Base-by-base conservation (phyloP, 1,284 basidiomycete genomes). In the Cutaneotrichosporon cavernicola region DNA sequence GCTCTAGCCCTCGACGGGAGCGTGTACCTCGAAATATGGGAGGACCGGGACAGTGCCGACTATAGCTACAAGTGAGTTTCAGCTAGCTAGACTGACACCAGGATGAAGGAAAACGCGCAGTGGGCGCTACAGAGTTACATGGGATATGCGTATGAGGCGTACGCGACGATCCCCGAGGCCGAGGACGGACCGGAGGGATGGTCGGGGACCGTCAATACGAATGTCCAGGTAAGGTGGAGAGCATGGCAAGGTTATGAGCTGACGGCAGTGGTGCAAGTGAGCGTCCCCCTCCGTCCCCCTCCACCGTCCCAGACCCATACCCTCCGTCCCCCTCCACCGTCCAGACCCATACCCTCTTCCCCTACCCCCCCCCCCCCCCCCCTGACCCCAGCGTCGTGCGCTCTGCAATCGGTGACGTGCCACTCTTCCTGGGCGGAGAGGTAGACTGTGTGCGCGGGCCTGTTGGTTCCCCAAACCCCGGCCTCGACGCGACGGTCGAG, bases 371-470 rank as follows among this genome's bases (percentile, higher is more conserved):
- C n/a, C 18, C 2, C 2, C 5, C 43, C 4, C 18, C 9, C 14
- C 38, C 40, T 51, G 26, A 64, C 51, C 9, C 5, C 64, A 79
- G 88, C 67, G 88, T 99, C 31, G 90, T 96, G 53, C 90, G 92
- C 76, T 93, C 92, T 3, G 92, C 91, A 65, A 85, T 97, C 5
- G 92, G 89, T 0, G 84, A 87, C 59, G 86, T 85, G 43, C 85
- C 92, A n/a, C 82, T 97, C 56, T 83, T 96, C 60, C 87, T 97
- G 38, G 95, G 94, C 0, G 96, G 96, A 14, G 95, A 98, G 80
- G 95, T 97, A 1, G 95, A 99, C 77, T 97, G 95, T 73, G 88
- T 96, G 18, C 83, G 87, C 73, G 73, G 70, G 5, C 62, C 65
- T 21, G 51, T 58, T 43, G 67, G 70, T n/a, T 40, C 47, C 21